Base-by-base conservation (phyloP, 768 basidiomycete species). In the Mycena rosella region DNA sequence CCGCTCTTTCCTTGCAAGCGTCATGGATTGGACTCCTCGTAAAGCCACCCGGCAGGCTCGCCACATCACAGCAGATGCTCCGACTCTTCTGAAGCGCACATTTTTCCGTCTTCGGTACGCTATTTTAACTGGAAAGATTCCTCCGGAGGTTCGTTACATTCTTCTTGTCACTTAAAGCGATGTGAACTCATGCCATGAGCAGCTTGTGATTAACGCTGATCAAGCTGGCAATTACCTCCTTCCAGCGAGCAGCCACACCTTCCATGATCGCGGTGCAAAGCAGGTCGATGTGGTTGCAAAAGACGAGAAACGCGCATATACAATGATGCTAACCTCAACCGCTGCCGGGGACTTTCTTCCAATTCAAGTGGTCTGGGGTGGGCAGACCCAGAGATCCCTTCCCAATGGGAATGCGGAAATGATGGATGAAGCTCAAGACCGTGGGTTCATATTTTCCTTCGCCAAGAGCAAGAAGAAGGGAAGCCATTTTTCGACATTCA, bases 321-420 rank as follows among this genome's bases (percentile, higher is more conserved):
- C n/a, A n/a, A n/a, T 76, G 7, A 63, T 75, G 26, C 63, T 76
- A 0, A 54, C 74, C 1, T 67, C 65, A 11, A 68, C 67, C 0
- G 48, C 65, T 1, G 60, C 64, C 6, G 75, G 76, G 0, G 62
- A 63, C 1, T 59, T 76, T 14, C 53, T 78, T 0, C 76, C 74
- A 4, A 74, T 76, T 52, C 77, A 78, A 34, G 32, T 11, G 11
- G 32, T 34, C 32, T 11, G 32, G 32, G 32, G 6, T 34, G 32
- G 32, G 32, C 5, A 34, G 32, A 34, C 32, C 11, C 6, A 5
- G 5, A 11, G 32, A 34, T 34, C 32, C 11, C 32, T 34, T 11
- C 32, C 32, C 6, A 34, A 34, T 34, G 32, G 11, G 32, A 11
- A 34, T 5, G 32, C 32, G 6, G 32, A 34, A 11, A 5, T 5